Conservation (phyloP, 805 yeast genomes). For the Yarrowia osloensis region DNA sequence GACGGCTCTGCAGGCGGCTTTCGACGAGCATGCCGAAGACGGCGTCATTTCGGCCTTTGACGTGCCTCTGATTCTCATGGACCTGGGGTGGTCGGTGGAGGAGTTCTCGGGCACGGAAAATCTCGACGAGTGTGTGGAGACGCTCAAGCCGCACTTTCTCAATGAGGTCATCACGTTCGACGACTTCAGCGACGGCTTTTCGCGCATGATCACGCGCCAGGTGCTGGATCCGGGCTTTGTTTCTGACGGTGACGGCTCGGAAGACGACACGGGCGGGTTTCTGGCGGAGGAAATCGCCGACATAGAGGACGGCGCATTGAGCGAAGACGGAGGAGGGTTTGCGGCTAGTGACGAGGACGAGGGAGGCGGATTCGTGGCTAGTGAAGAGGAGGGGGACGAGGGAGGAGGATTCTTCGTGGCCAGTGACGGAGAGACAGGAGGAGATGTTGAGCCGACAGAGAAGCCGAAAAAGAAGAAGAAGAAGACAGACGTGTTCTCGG, state of each 20-base stretch:
- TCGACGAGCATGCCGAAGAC: constrained; percentile 4
- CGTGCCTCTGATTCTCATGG: constrained; percentile 21
- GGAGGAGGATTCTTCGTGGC: constrained; percentile 15
- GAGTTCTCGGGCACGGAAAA: constrained; percentile 8
- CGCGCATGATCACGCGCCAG: constrained; percentile 19
- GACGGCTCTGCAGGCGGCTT: not conserved
- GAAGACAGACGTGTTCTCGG: not conserved
- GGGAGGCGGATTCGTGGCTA: constrained; percentile 4
- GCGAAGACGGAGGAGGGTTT: not conserved
- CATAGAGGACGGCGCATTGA: not conserved
- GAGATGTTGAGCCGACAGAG: not conserved
- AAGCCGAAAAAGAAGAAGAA: not conserved
- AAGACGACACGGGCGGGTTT: not conserved
- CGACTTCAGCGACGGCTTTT: constrained; percentile 15
- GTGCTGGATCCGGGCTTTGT: not conserved
- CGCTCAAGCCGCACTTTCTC: not conserved
- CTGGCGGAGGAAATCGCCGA: not conserved
- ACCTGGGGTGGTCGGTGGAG: constrained; percentile 26
- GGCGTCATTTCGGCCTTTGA: constrained; percentile 11
- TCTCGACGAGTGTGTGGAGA: constrained; percentile 11
- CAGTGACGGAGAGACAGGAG: not conserved
- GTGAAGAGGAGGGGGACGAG: not conserved
- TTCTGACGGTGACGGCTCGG: not conserved
- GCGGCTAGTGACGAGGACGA: not conserved
- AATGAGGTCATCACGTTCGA: constrained; percentile 3